Conservation (phyloP, 2,329 filamentous ascomycete genomes). For the Tolypocladium pustulatum region DNA sequence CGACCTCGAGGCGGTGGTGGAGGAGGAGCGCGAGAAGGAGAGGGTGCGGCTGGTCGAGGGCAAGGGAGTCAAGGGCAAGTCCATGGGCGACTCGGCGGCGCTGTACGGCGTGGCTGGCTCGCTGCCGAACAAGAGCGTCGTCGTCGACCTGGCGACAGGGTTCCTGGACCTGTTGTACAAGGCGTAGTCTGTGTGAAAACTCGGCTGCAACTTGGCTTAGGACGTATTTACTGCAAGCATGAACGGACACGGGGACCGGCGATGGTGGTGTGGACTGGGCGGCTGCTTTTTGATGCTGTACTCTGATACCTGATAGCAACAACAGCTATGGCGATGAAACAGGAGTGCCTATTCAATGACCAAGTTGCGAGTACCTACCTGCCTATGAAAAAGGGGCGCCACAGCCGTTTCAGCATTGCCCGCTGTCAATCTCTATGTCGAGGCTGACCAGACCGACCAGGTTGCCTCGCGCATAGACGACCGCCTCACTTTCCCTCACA, state of each 20-base stretch:
- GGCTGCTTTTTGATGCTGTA: neutral
- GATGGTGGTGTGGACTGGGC: neutral
- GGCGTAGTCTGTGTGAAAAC: constrained; percentile 38
- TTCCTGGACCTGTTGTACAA: constrained; percentile 94
- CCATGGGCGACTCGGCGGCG: constrained; percentile 70
- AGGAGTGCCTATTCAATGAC: neutral
- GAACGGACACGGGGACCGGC: neutral
- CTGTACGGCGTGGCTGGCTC: constrained; percentile 93
- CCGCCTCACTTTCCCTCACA: neutral
- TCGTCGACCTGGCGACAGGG: constrained; percentile 78
- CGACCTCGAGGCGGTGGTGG: constrained; percentile 58
- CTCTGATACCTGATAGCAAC: neutral
- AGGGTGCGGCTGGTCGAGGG: constrained; percentile 60
- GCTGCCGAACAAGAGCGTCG: constrained; percentile 89
- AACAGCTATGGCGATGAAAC: neutral
- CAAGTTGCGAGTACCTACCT: too few species aligned
- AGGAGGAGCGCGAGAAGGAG: constrained; percentile 73
- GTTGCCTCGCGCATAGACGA: neutral
- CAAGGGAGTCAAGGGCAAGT: constrained; percentile 53
- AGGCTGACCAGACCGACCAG: neutral
- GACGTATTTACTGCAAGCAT: neutral
- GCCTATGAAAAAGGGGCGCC: too few species aligned
- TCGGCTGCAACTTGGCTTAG: neutral
- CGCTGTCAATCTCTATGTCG: too few species aligned
- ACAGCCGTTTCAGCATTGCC: too few species aligned